These are phyloP conservation scores for Ophiosphaerella herpotricha DNA, from an alignment of 2,329 filamentous ascomycete species.

Conservation along the genomic window DNA sequence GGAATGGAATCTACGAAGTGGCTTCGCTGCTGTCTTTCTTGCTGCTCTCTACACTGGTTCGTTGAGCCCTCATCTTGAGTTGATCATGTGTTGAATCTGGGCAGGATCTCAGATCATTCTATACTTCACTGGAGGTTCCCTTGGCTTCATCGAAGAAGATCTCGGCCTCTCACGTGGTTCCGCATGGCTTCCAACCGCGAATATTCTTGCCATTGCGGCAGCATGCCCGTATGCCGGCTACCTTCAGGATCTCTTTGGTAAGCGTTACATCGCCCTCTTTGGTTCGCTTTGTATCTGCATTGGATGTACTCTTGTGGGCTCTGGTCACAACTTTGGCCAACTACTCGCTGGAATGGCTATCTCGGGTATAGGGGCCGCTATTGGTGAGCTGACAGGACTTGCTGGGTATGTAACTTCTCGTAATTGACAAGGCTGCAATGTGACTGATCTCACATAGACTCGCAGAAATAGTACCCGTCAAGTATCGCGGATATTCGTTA, in stretches of 20 bases:
- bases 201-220: constrained; percentile 43
- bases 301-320: constrained; percentile 35
- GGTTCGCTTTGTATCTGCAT: constrained; percentile 36
- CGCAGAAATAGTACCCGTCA: constrained; percentile 41
- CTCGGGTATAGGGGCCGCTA: constrained; percentile 40
- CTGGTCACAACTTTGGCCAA: constrained; percentile 38
- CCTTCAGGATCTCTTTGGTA: constrained; percentile 43
- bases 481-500: constrained; percentile 40
- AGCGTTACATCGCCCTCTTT: constrained; percentile 42
- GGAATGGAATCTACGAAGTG: constrained; percentile 39
- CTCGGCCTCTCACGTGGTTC: constrained; percentile 25
- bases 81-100: neutral
- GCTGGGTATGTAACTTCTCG: constrained; percentile 32
- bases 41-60: constrained; percentile 44
- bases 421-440: neutral
- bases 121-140: constrained; percentile 40
- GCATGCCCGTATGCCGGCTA: constrained; percentile 43
- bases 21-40: constrained; percentile 44
- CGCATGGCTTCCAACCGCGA: constrained; percentile 42
- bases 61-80: neutral
- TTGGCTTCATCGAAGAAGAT: constrained; percentile 37
- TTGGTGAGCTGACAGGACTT: constrained; percentile 42
- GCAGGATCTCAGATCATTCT: constrained; percentile 42
- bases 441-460: constrained; percentile 22
- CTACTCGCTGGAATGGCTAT: constrained; percentile 42